Percentiles rank a stretch among this genome's conserved stretches.
phyloP scores from a whole-genome alignment of 2,329 filamentous ascomycete genomes.

The Tolypocladium endophyticum region DNA sequence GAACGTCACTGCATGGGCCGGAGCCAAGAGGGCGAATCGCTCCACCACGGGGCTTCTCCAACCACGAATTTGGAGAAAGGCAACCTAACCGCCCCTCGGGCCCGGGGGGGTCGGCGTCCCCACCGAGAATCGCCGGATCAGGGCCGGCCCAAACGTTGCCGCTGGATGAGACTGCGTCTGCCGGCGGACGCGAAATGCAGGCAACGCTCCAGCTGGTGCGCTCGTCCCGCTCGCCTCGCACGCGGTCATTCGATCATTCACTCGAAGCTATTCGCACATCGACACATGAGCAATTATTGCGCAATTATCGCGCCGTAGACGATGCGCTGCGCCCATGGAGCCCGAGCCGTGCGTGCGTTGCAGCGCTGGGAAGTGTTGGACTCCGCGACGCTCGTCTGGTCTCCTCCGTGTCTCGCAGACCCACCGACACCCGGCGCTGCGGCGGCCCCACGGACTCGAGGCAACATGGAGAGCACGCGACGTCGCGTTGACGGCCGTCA shows the following conservation, averaged over 20 bases:
- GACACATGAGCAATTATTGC: neutral
- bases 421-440: neutral
- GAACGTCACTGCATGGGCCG: conserved; percentile 12
- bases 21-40: neutral
- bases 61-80: neutral
- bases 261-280: neutral
- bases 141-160: conserved; percentile 2
- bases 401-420: neutral
- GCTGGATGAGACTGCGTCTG: neutral
- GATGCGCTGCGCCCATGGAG: neutral
- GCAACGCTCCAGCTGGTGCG: neutral
- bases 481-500: neutral
- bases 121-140: conserved; percentile 1
- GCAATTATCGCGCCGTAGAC: no score
- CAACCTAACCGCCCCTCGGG: neutral
- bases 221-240: neutral
- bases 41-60: neutral
- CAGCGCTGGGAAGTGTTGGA: no score
- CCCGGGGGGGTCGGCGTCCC: neutral
- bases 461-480: neutral
- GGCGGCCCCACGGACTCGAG: neutral
- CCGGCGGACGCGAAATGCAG: neutral
- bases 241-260: neutral
- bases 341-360: neutral
- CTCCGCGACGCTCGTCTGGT: neutral